A percentile compares a stretch with the other conserved stretches of the same genome.
Conservation (phyloP, 371 early-diverging fungal species). For the Mortierella sp. region DNA sequence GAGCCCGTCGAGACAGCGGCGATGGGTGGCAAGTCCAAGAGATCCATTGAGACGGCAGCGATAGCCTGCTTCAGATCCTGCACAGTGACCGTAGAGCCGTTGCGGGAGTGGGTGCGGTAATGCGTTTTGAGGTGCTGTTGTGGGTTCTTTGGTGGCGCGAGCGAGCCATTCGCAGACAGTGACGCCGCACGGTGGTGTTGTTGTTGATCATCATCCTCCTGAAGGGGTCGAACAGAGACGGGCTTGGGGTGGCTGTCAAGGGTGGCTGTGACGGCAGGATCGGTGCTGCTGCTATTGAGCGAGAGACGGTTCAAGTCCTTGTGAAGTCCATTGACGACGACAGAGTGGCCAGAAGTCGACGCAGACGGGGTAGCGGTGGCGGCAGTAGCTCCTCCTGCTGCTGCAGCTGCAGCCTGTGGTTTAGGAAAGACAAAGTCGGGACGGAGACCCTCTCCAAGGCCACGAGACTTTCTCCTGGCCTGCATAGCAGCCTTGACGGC, state of each 20-base stretch:
- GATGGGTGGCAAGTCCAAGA: constrained; percentile 28
- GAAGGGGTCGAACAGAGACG: constrained; percentile 2
- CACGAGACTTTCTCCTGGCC: constrained; percentile 47
- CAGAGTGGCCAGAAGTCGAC: constrained; percentile 16
- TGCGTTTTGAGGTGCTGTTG: constrained; percentile 57
- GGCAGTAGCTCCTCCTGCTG: not conserved
- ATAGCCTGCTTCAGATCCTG: constrained; percentile 56
- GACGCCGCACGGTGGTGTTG: not conserved
- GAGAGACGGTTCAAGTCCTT: constrained; percentile 12
- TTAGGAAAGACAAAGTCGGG: constrained; percentile 58
- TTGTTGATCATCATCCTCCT: not conserved
- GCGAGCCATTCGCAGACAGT: constrained; percentile 20
- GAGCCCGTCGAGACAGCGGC: constrained; percentile 9
- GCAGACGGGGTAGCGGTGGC: constrained; percentile 17
- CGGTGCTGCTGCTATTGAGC: not conserved
- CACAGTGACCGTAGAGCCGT: constrained; percentile 57
- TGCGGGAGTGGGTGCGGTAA: constrained; percentile 53
- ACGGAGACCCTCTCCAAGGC: constrained; percentile 41
- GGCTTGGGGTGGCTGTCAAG: constrained; percentile 1
- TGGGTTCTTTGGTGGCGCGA: constrained; percentile 32
- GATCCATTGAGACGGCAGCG: constrained; percentile 43
- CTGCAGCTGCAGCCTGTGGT: constrained; percentile 22
- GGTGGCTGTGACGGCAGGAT: constrained; percentile 7
- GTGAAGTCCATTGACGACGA: constrained; percentile 3
- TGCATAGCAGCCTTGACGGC: constrained; percentile 46